These are phyloP conservation scores for Starmerella potacharoeniae DNA, from an alignment of 805 yeast species.

Conservation along the genomic window DNA sequence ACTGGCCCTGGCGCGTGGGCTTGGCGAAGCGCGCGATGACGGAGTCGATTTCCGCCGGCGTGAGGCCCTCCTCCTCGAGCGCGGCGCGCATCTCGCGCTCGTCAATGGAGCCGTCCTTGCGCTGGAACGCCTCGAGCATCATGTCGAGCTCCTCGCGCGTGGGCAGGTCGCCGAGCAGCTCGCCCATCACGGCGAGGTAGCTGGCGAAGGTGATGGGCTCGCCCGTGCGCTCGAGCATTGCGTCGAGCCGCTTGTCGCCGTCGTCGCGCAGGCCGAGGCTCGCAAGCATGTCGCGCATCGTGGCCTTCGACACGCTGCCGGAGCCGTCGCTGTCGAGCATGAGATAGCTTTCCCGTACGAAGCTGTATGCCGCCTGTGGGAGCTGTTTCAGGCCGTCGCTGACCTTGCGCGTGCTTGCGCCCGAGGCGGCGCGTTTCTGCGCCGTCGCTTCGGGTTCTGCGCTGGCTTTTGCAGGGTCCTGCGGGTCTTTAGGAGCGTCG, in stretches of 20 bases:
- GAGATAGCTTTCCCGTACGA: slow-evolving; percentile 23
- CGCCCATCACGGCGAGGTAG: slow-evolving; percentile 23
- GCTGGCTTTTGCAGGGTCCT: neutral
- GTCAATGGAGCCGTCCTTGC: slow-evolving; percentile 18
- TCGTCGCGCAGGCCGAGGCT: slow-evolving; percentile 20
- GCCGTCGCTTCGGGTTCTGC: neutral
- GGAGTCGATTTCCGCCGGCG: slow-evolving; percentile 14
- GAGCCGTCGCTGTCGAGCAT: slow-evolving; percentile 23
- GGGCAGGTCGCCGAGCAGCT: slow-evolving; percentile 18
- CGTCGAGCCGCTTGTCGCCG: slow-evolving; percentile 13
- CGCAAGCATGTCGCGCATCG: slow-evolving; percentile 19
- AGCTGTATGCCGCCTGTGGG: slow-evolving; percentile 21
- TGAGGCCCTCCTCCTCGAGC: slow-evolving; percentile 18
- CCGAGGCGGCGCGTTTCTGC: neutral
- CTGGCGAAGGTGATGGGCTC: slow-evolving; percentile 22
- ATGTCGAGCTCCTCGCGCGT: slow-evolving; percentile 20
- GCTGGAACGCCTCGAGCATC: slow-evolving; percentile 20
- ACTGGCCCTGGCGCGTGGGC: slow-evolving; percentile 16
- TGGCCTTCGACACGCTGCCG: slow-evolving; percentile 21
- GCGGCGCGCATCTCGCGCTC: slow-evolving; percentile 14
- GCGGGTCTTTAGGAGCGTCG: neutral
- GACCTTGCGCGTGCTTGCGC: slow-evolving; percentile 20
- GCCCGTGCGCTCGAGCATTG: slow-evolving; percentile 23
- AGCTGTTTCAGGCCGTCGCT: slow-evolving; percentile 23
- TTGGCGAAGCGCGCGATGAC: slow-evolving; percentile 16